A percentile compares a stretch with the other conserved stretches of the same genome.
Evolutionary conservation across 2,329 filamentous ascomycete genomes (phyloP).

Genomic region (Colletotrichum graminicola): DNA sequence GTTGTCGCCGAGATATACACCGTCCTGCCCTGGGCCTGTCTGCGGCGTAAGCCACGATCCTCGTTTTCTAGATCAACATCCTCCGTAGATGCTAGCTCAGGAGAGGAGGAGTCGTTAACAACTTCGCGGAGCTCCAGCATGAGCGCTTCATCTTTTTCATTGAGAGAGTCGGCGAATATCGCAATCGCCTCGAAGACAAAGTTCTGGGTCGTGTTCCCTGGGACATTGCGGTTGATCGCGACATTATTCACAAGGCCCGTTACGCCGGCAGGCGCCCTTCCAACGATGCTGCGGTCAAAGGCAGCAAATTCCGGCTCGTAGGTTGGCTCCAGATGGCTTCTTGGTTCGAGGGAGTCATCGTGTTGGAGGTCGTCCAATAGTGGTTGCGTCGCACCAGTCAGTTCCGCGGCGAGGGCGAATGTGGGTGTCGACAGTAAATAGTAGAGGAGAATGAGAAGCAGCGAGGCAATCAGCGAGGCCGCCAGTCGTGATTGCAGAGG

Average conservation of each 20-base stretch:
- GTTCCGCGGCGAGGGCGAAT: slow-evolving; percentile 73
- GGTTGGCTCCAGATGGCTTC: slow-evolving; percentile 41
- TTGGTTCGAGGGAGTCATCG: slow-evolving; percentile 42
- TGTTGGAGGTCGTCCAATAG: slow-evolving; percentile 44
- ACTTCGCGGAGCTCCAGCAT: slow-evolving; percentile 41
- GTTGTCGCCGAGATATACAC: slow-evolving; percentile 90
- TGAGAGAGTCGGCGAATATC: slow-evolving; percentile 57
- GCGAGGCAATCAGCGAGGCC: slow-evolving; percentile 72
- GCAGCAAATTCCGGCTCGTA: slow-evolving; percentile 73
- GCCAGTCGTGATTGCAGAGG: slow-evolving; percentile 79
- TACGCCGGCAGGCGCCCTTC: slow-evolving; percentile 67
- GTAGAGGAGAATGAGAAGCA: slow-evolving; percentile 71
- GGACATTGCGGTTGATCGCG: slow-evolving; percentile 69
- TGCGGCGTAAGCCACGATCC: slow-evolving; percentile 41
- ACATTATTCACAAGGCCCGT: slow-evolving; percentile 73
- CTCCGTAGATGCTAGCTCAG: slow-evolving; percentile 39
- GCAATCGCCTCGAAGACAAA: slow-evolving; percentile 73
- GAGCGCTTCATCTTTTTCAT: slow-evolving; percentile 35
- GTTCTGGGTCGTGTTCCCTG: slow-evolving; percentile 70
- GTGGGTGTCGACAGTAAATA: slow-evolving; percentile 69
- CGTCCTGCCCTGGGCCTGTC: slow-evolving; percentile 54
- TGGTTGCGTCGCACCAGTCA: slow-evolving; percentile 46
- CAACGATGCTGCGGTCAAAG: slow-evolving; percentile 73
- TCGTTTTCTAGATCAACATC: slow-evolving; percentile 42
- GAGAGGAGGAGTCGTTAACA: slow-evolving; percentile 46